Percentiles rank a stretch among this genome's conserved stretches.
Conservation (phyloP, 495 filamentous ascomycete species). For the Penicillium argentinense region DNA sequence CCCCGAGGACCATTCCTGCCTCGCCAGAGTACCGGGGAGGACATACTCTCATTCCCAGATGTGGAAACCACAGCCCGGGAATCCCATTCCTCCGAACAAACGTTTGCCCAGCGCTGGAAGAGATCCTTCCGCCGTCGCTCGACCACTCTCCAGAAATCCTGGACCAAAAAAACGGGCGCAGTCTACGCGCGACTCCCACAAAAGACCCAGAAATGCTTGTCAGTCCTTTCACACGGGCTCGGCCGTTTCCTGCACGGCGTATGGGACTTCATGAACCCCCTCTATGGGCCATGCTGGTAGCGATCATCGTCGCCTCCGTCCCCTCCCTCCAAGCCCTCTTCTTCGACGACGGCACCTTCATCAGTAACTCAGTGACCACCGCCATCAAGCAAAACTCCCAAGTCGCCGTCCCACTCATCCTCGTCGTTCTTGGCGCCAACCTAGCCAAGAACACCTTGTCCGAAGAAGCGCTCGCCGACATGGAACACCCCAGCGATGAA, state of each 20-base stretch:
- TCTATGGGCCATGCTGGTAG: slow-evolving; percentile 91
- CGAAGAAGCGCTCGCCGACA: slow-evolving; percentile 52
- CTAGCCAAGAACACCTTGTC: slow-evolving; percentile 74
- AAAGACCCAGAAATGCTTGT: slow-evolving; percentile 55
- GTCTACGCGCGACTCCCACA: slow-evolving; percentile 54
- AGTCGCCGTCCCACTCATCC: slow-evolving; percentile 91
- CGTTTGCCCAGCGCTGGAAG: slow-evolving; percentile 25
- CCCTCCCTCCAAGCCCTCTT: slow-evolving; percentile 80
- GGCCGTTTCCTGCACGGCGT: slow-evolving; percentile 61
- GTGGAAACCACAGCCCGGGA: slow-evolving; percentile 34
- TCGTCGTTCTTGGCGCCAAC: slow-evolving; percentile 96
- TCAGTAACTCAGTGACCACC: slow-evolving; percentile 88
- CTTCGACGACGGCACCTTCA: slow-evolving; percentile 85
- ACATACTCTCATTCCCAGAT: slow-evolving; percentile 46
- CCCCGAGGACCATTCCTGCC: slow-evolving; percentile 43
- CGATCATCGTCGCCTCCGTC: slow-evolving; percentile 88
- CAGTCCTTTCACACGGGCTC: slow-evolving; percentile 37
- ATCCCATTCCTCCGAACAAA: slow-evolving; percentile 16
- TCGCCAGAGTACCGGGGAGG: slow-evolving; percentile 35
- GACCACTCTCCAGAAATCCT: slow-evolving; percentile 16
- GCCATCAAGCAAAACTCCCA: slow-evolving; percentile 82
- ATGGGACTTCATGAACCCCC: slow-evolving; percentile 99
- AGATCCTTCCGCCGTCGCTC: slow-evolving; percentile 18
- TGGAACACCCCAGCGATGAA: slow-evolving; percentile 64
- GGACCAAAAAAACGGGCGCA: slow-evolving; percentile 23